A percentile compares a stretch with the other conserved stretches of the same genome.
phyloP scores from a whole-genome alignment of 805 yeast genomes.

The Starmerella bacillaris region DNA sequence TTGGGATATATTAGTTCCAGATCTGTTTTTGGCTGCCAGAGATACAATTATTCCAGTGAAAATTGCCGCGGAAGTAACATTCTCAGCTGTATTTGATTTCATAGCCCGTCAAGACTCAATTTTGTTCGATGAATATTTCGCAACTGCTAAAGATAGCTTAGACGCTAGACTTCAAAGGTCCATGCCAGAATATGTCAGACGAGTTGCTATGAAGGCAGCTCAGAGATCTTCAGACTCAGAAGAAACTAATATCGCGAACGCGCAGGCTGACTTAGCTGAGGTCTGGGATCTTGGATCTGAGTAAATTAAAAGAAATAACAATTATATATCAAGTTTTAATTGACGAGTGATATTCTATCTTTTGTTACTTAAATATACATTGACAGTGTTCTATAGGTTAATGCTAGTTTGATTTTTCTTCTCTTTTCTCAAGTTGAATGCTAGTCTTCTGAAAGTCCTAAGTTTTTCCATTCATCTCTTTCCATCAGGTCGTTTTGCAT shows the following conservation, averaged over 20 bases:
- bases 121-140: conserved; percentile 49
- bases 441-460: conserved; percentile 27
- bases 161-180: conserved; percentile 34
- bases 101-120: conserved; percentile 38
- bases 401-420: too few species aligned
- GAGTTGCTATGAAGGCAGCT: conserved; percentile 81
- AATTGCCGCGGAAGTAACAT: conserved; percentile 86
- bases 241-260: conserved; percentile 76
- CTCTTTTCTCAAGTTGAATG: too few species aligned
- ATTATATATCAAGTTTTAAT: too few species aligned
- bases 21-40: conserved; percentile 66
- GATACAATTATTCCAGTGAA: conserved; percentile 83
- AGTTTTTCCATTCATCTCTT: conserved; percentile 37
- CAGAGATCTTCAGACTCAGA: conserved; percentile 72
- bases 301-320: too few species aligned
- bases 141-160: conserved; percentile 19
- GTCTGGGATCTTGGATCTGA: conserved; percentile 13
- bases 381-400: too few species aligned
- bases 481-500: conserved; percentile 65
- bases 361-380: too few species aligned
- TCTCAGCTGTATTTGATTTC: conserved; percentile 49
- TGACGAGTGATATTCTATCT: too few species aligned
- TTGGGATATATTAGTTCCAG: conserved; percentile 42
- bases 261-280: conserved; percentile 38
- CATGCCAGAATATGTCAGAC: conserved; percentile 68